Evolutionary conservation across 2,329 filamentous ascomycete species (phyloP).

Genomic region (Catunica adiposa): DNA sequence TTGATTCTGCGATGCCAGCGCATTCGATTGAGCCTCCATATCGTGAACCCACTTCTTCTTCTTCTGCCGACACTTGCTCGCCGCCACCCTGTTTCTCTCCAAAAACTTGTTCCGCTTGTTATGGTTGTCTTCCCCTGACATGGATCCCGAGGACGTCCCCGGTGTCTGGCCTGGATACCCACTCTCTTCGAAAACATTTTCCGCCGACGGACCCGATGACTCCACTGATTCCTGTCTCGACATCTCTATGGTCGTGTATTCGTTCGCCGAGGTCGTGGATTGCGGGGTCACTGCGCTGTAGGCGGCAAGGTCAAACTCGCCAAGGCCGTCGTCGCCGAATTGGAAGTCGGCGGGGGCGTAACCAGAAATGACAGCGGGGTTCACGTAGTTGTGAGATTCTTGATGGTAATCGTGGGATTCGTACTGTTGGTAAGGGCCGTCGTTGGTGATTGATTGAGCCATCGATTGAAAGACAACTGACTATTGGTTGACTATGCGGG

Average conservation of each 20-base stretch:
- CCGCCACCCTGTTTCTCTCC: conserved; percentile 55
- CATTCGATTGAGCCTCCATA: conserved; percentile 30
- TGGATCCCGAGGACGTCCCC: not conserved
- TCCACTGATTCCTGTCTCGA: not conserved
- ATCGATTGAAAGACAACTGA: not conserved
- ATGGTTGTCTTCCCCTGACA: not conserved
- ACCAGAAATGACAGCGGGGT: not conserved
- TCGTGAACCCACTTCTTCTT: conserved; percentile 37
- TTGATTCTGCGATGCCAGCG: conserved; percentile 28
- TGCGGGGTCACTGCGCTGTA: not conserved
- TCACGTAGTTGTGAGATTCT: not conserved
- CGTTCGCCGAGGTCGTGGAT: not conserved
- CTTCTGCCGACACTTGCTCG: conserved; percentile 58
- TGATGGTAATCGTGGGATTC: not conserved
- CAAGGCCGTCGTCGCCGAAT: too few species aligned
- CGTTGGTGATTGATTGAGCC: not conserved
- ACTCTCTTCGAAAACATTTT: not conserved
- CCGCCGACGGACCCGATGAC: not conserved
- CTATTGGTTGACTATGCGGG: not conserved
- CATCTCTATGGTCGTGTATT: not conserved
- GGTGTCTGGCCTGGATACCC: not conserved
- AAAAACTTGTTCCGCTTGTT: conserved; percentile 31
- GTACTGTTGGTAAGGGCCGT: not conserved
- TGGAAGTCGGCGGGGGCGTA: not conserved
- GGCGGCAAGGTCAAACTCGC: not conserved